phyloP scores from a whole-genome alignment of 1,284 basidiomycete species.

The Ganoderma meredithae region DNA sequence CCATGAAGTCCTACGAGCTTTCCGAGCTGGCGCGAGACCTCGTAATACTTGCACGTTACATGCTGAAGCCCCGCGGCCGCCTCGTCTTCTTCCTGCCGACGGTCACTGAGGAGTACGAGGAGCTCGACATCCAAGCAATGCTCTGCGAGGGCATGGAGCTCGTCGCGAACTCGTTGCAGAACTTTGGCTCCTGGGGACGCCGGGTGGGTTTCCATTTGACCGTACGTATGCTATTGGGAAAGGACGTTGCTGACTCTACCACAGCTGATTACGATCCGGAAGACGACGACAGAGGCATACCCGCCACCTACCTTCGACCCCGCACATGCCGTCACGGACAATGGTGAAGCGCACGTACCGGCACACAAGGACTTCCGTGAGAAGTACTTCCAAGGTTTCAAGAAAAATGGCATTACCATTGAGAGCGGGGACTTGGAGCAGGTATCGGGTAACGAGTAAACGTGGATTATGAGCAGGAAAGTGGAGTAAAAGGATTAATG shows the following conservation, averaged over 20 bases:
- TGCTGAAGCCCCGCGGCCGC: slow-evolving; percentile 87
- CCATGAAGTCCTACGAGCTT: slow-evolving; percentile 94
- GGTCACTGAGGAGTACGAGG: slow-evolving; percentile 89
- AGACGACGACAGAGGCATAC: slow-evolving; percentile 59
- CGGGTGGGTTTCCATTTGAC: slow-evolving; percentile 54
- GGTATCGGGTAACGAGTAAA: not conserved
- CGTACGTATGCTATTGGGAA: not conserved
- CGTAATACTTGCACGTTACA: slow-evolving; percentile 82
- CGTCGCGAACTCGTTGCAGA: slow-evolving; percentile 90
- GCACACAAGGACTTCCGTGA: slow-evolving; percentile 83
- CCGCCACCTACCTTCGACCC: slow-evolving; percentile 60
- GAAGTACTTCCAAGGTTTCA: slow-evolving; percentile 85
- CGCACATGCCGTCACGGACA: slow-evolving; percentile 32
- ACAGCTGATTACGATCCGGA: slow-evolving; percentile 90
- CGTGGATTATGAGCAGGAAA: not conserved
- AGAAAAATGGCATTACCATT: slow-evolving; percentile 41
- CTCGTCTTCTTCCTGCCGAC: slow-evolving; percentile 97
- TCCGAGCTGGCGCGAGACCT: slow-evolving; percentile 86
- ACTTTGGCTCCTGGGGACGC: slow-evolving; percentile 96
- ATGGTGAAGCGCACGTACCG: slow-evolving; percentile 53
- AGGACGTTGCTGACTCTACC: not conserved
- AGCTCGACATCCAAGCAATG: slow-evolving; percentile 80
- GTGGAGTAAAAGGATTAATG: not conserved
- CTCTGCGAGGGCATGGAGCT: slow-evolving; percentile 88
- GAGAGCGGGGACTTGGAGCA: not conserved